Evolutionary conservation across 805 yeast genomes (phyloP).

Genomic region (Lachancea sp.): DNA sequence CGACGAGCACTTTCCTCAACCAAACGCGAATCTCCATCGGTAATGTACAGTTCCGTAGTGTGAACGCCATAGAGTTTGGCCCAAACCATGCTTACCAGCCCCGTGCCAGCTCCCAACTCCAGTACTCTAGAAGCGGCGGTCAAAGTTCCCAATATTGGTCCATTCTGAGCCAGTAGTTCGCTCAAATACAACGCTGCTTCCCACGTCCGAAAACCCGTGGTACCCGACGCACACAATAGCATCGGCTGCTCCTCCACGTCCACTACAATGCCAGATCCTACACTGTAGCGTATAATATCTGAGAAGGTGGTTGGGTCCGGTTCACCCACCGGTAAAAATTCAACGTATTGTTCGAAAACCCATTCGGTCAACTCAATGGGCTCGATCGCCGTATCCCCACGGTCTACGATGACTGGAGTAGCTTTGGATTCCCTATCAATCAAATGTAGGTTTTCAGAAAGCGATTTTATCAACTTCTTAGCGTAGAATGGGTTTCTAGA

Average conservation of each 20-base stretch:
- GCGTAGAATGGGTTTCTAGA: constrained; percentile 48
- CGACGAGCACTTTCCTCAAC: constrained; percentile 20
- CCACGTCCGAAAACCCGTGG: constrained; percentile 92
- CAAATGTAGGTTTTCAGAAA: constrained; percentile 34
- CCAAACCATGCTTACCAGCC: constrained; percentile 43
- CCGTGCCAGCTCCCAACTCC: constrained; percentile 90
- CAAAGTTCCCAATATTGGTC: neutral
- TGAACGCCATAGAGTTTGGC: constrained; percentile 10
- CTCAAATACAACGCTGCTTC: constrained; percentile 75
- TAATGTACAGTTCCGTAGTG: constrained; percentile 18
- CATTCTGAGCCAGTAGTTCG: constrained; percentile 37
- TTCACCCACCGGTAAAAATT: constrained; percentile 23
- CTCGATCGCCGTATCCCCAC: constrained; percentile 3
- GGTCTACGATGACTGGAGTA: neutral
- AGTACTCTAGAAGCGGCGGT: constrained; percentile 32
- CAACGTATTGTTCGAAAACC: constrained; percentile 30
- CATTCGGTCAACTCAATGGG: constrained; percentile 23
- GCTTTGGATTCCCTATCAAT: constrained; percentile 24
- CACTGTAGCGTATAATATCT: constrained; percentile 32
- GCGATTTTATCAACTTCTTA: constrained; percentile 39
- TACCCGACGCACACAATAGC: constrained; percentile 64
- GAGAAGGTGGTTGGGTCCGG: constrained; percentile 23
- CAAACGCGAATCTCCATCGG: constrained; percentile 31
- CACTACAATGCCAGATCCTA: constrained; percentile 18
- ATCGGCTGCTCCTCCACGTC: constrained; percentile 54